These are phyloP conservation scores for Tylopilus balloui DNA, from an alignment of 768 basidiomycete genomes.

Conservation along the genomic window DNA sequence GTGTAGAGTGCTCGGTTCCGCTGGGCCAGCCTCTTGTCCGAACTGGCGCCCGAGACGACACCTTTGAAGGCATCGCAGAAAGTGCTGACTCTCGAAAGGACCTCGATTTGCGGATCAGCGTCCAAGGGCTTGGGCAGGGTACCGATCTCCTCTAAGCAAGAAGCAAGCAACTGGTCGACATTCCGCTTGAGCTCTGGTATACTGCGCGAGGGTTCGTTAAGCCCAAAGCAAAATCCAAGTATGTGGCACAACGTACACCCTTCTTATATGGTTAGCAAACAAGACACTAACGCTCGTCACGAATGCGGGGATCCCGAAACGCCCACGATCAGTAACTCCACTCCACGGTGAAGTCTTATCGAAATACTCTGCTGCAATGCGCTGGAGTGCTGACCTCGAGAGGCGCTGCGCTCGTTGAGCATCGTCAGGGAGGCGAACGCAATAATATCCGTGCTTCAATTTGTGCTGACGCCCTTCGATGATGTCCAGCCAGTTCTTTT, in stretches of 20 bases:
- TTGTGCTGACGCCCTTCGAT: conserved; percentile 44
- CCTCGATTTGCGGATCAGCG: conserved; percentile 41
- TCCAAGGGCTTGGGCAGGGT: conserved; percentile 38
- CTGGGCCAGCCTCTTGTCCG: conserved; percentile 37
- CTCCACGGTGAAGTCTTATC: conserved; percentile 49
- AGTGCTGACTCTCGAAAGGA: conserved; percentile 39
- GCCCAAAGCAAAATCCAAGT: not conserved
- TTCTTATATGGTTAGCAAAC: conserved; percentile 49
- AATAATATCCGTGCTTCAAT: conserved; percentile 59
- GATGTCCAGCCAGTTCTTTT: conserved; percentile 45
- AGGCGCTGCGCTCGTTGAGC: conserved; percentile 40
- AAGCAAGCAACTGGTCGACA: conserved; percentile 38
- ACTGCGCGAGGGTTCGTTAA: conserved; percentile 29
- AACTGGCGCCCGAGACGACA: conserved; percentile 30
- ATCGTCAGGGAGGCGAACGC: conserved; percentile 62
- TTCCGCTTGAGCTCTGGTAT: conserved; percentile 42
- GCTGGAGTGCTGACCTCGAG: conserved; percentile 35
- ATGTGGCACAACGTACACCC: conserved; percentile 38
- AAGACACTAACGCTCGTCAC: conserved; percentile 49
- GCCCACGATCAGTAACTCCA: conserved; percentile 37
- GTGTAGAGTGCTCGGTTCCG: conserved; percentile 31
- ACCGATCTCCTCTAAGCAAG: conserved; percentile 32
- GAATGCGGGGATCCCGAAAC: conserved; percentile 54
- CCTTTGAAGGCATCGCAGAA: conserved; percentile 42
- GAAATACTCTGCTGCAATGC: conserved; percentile 44